Conservation (phyloP, 306 rosid genomes). For the Luffa acutangula region DNA sequence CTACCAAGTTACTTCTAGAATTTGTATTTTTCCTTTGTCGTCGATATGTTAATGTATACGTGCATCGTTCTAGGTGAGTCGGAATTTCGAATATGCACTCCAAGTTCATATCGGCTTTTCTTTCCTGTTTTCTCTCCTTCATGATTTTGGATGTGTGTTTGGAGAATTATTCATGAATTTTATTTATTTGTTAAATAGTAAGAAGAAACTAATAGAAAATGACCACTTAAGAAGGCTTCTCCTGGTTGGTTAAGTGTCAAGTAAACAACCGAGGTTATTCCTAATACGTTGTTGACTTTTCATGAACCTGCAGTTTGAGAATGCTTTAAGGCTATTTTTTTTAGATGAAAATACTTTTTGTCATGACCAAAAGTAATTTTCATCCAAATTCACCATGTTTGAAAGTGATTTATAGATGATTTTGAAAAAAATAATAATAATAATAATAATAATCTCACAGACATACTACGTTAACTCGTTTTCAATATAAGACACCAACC, state of each 20-base stretch:
- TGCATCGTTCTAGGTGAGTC: neutral
- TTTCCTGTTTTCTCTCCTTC: neutral
- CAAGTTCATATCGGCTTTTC: neutral
- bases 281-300: neutral
- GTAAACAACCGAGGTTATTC: neutral
- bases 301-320: too few species aligned
- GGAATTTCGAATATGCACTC: neutral
- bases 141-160: neutral
- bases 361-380: neutral
- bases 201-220: neutral
- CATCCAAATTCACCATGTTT: neutral
- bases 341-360: neutral
- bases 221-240: too few species aligned
- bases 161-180: neutral
- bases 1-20: neutral
- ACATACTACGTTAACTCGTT: neutral
- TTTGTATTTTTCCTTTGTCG: neutral
- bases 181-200: neutral
- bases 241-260: neutral
- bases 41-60: neutral
- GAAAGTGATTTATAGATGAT: neutral
- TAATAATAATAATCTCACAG: too few species aligned
- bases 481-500: neutral
- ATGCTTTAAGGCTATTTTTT: neutral
- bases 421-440: too few species aligned